These are phyloP conservation scores for Psilocybe tampanensis DNA, from an alignment of 768 basidiomycete genomes.

Conservation along the genomic window DNA sequence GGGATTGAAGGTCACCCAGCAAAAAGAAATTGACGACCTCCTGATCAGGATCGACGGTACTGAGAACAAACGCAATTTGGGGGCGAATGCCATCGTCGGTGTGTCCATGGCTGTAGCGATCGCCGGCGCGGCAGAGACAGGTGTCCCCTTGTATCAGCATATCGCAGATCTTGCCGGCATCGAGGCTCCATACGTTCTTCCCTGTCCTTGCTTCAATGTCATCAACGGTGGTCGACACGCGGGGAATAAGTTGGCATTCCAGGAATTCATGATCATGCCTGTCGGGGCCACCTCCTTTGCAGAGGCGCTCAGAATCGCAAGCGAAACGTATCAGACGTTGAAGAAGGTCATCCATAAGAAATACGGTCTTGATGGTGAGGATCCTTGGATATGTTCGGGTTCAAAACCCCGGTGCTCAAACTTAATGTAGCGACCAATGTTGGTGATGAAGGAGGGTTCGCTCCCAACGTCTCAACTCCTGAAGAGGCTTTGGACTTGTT, in stretches of 20 bases:
- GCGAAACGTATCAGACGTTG: slow-evolving; percentile 12
- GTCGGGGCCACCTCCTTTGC: slow-evolving; percentile 13
- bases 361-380: slow-evolving; percentile 10
- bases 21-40: slow-evolving; percentile 15
- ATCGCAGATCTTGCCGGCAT: slow-evolving; percentile 12
- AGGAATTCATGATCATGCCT: slow-evolving; percentile 15
- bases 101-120: slow-evolving; percentile 15
- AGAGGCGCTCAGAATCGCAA: slow-evolving; percentile 10
- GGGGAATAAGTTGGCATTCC: slow-evolving; percentile 9
- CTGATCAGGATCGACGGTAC: slow-evolving; percentile 14
- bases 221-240: slow-evolving; percentile 15
- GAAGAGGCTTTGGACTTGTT: slow-evolving; percentile 14
- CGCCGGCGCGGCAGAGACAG: slow-evolving; percentile 10
- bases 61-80: slow-evolving; percentile 9
- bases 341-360: slow-evolving; percentile 9
- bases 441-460: slow-evolving; percentile 13
- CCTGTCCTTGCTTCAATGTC: slow-evolving; percentile 13
- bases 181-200: slow-evolving; percentile 6
- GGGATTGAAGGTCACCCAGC: slow-evolving; percentile 9
- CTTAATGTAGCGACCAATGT: slow-evolving; percentile 7
- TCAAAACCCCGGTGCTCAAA: background rate
- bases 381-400: background rate
- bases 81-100: slow-evolving; percentile 12
- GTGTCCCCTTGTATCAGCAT: slow-evolving; percentile 13
- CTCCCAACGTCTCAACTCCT: slow-evolving; percentile 8